Conservation (phyloP, 1,284 basidiomycete species). For the Boletellus deceptivus region DNA sequence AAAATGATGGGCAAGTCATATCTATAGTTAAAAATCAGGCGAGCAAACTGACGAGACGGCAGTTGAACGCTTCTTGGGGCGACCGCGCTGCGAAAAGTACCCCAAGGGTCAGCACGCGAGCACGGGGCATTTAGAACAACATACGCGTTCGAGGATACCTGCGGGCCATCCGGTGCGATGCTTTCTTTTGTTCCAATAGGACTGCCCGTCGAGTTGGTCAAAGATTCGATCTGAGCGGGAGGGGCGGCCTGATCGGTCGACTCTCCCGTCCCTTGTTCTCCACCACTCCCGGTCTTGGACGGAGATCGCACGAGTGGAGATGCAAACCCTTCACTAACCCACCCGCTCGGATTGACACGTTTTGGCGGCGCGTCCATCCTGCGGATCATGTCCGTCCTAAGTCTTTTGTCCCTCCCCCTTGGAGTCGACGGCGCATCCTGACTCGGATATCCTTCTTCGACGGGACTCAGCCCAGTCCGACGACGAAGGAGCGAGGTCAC, state of each 20-base stretch:
- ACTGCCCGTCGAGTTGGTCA: not conserved
- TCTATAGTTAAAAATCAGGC: not conserved
- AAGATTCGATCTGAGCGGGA: not conserved
- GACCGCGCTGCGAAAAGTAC: conserved; percentile 38
- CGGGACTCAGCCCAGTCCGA: conserved; percentile 18
- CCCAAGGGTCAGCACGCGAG: conserved; percentile 4
- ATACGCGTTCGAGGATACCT: conserved; percentile 7
- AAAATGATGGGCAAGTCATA: conserved; percentile 4
- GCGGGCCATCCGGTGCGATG: conserved; percentile 8
- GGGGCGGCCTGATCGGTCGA: conserved; percentile 1
- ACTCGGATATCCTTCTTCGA: conserved; percentile 23
- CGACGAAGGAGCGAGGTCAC: conserved; percentile 36
- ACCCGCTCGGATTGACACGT: conserved; percentile 82
- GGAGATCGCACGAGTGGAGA: conserved; percentile 22
- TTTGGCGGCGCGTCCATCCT: conserved; percentile 78
- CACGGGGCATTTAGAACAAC: not conserved
- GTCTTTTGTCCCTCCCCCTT: conserved; percentile 30
- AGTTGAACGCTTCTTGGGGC: conserved; percentile 21
- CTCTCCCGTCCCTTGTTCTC: conserved; percentile 1
- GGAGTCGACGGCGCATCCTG: conserved; percentile 17
- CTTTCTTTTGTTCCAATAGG: not conserved
- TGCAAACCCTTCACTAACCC: conserved; percentile 49
- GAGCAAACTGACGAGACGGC: conserved; percentile 13
- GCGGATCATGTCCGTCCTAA: conserved; percentile 85
- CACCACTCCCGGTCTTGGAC: conserved; percentile 1